Evolutionary conservation across 208 protist species (phyloP).

Genomic region (Porcisia deanei): DNA sequence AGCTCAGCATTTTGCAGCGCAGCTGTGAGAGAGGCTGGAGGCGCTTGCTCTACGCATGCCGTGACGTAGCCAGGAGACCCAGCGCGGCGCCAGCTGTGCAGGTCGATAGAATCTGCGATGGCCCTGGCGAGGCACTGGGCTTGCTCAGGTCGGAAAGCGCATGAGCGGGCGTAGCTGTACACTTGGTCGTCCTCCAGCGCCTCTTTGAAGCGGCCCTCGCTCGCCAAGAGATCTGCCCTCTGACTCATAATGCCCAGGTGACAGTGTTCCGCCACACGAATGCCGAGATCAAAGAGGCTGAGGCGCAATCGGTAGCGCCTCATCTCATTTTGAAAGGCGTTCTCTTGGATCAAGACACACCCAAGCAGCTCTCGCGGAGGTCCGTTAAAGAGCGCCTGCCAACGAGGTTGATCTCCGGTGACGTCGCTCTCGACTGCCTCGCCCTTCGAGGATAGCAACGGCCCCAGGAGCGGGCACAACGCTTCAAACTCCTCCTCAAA

Average conservation of each 20-base stretch:
- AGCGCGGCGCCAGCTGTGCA: slow-evolving; percentile 48
- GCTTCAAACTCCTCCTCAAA: slow-evolving; percentile 31
- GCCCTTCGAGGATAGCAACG: slow-evolving; percentile 18
- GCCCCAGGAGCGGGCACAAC: slow-evolving; percentile 25
- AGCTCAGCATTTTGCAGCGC: slow-evolving; percentile 36
- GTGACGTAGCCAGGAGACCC: neutral
- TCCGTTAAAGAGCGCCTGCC: slow-evolving; percentile 41
- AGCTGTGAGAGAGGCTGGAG: slow-evolving; percentile 10
- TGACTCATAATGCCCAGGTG: slow-evolving; percentile 82
- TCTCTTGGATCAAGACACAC: slow-evolving; percentile 79
- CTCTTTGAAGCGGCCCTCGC: slow-evolving; percentile 32
- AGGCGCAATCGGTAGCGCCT: slow-evolving; percentile 82
- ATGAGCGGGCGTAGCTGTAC: slow-evolving; percentile 80
- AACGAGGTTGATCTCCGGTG: slow-evolving; percentile 5
- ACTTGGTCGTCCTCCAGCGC: slow-evolving; percentile 73
- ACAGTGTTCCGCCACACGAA: slow-evolving; percentile 87
- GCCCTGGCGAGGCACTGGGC: slow-evolving; percentile 58
- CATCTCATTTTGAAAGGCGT: slow-evolving; percentile 88
- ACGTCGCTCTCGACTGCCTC: slow-evolving; percentile 10
- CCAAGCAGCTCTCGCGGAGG: slow-evolving; percentile 71
- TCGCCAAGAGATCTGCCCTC: slow-evolving; percentile 49
- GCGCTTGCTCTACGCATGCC: neutral
- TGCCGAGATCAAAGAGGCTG: slow-evolving; percentile 78
- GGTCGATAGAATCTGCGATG: slow-evolving; percentile 78
- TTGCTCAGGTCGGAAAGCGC: slow-evolving; percentile 55